Conservation (phyloP, 2,329 filamentous ascomycete species). For the Waltergamsia citrina region DNA sequence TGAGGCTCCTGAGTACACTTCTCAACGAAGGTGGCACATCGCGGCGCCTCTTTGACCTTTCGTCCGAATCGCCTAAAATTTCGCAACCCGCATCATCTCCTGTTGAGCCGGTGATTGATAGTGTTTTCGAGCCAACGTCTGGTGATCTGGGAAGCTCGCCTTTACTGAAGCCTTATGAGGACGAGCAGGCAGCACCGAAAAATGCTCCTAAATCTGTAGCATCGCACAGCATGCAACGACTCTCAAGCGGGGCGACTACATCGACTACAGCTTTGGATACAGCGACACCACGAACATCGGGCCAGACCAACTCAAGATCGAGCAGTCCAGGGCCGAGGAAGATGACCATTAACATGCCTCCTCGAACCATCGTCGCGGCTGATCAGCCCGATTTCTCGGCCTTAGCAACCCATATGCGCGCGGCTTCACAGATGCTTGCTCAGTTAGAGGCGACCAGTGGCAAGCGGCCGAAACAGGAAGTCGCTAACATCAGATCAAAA, state of each 20-base stretch:
- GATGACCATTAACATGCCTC: slow-evolving; percentile 49
- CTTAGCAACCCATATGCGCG: slow-evolving; percentile 78
- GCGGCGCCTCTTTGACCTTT: slow-evolving; percentile 57
- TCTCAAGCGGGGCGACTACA: slow-evolving; percentile 53
- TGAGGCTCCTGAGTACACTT: slow-evolving; percentile 51
- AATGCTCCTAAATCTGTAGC: slow-evolving; percentile 16
- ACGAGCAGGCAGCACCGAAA: slow-evolving; percentile 24
- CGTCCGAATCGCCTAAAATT: slow-evolving; percentile 52
- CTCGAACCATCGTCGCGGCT: slow-evolving; percentile 35
- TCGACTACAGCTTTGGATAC: slow-evolving; percentile 50
- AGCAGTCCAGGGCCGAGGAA: slow-evolving; percentile 56
- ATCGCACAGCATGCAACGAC: slow-evolving; percentile 33
- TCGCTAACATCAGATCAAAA: slow-evolving; percentile 74
- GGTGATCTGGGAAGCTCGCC: slow-evolving; percentile 71
- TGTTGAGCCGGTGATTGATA: slow-evolving; percentile 47
- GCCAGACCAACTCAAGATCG: slow-evolving; percentile 52
- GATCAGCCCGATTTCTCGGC: slow-evolving; percentile 77
- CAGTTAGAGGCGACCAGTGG: slow-evolving; percentile 73
- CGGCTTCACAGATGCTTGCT: slow-evolving; percentile 78
- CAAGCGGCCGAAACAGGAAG: slow-evolving; percentile 70
- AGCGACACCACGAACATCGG: slow-evolving; percentile 59
- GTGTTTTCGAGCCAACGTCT: slow-evolving; percentile 73
- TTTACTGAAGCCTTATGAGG: slow-evolving; percentile 50
- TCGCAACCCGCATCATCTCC: slow-evolving; percentile 26
- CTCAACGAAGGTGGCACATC: slow-evolving; percentile 45